phyloP scores from a whole-genome alignment of 208 protist species.

The Novymonas esmeraldas region DNA sequence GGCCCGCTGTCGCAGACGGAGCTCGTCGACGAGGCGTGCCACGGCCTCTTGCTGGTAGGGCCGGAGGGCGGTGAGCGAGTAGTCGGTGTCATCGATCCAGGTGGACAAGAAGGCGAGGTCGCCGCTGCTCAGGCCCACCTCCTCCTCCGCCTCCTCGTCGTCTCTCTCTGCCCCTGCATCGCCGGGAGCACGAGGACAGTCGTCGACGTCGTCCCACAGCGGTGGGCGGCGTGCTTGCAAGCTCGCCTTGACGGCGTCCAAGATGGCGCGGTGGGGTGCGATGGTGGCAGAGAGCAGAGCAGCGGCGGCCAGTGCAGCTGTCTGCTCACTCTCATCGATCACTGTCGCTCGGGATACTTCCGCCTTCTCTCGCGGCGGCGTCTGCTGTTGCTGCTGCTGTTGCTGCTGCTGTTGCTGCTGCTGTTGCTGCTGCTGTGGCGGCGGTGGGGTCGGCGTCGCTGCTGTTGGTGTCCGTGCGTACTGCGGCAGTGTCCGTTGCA shows the following conservation, averaged over 20 bases:
- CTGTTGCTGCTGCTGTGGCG: background rate
- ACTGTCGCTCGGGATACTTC: too few species aligned
- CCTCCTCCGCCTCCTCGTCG: slow-evolving; percentile 24
- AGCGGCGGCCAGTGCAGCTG: too few species aligned
- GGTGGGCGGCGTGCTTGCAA: background rate
- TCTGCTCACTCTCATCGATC: too few species aligned
- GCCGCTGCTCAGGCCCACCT: slow-evolving; percentile 9
- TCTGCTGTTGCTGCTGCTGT: too few species aligned
- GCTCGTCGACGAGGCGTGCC: slow-evolving; percentile 39
- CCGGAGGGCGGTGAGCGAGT: slow-evolving; percentile 38
- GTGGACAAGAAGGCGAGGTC: slow-evolving; percentile 21
- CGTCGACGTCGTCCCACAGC: background rate
- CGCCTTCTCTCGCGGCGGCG: too few species aligned
- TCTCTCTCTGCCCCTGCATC: background rate
- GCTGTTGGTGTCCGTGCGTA: slow-evolving; percentile 5
- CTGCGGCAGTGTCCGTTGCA: slow-evolving; percentile 13
- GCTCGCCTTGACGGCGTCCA: background rate
- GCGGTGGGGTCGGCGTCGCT: background rate
- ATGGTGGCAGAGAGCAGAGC: slow-evolving; percentile 5
- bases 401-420: too few species aligned
- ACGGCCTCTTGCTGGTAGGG: slow-evolving; percentile 77
- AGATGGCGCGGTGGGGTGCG: background rate
- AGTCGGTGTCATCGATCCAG: slow-evolving; percentile 35
- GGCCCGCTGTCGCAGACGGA: slow-evolving; percentile 33
- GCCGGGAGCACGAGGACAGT: too few species aligned